Evolutionary conservation across 768 basidiomycete species (phyloP).

Genomic region (Gymnopilus dilepis): DNA sequence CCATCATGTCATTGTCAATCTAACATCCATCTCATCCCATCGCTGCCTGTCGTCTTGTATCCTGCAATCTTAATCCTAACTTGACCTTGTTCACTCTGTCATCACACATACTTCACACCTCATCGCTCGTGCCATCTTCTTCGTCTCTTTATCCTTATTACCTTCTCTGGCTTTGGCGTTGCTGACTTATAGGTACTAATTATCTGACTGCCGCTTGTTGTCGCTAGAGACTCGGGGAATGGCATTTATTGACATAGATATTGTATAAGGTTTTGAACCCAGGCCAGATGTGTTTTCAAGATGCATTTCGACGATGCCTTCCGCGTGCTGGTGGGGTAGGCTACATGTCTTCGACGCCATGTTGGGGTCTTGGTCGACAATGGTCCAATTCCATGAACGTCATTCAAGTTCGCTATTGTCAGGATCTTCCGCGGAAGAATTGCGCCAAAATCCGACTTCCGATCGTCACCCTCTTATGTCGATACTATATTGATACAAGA

Average conservation of each 20-base stretch:
- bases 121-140: neutral
- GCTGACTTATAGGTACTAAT: slow-evolving; percentile 6
- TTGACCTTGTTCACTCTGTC: neutral
- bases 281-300: neutral
- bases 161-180: neutral
- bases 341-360: too few relatives aligned
- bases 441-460: too few relatives aligned
- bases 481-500: too few relatives aligned
- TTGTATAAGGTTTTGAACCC: too few relatives aligned
- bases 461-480: too few relatives aligned
- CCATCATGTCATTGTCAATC: slow-evolving; percentile 9
- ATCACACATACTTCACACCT: slow-evolving; percentile 5
- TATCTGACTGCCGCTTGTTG: neutral
- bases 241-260: neutral
- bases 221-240: neutral
- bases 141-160: slow-evolving; percentile 5
- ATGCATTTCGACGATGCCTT: neutral
- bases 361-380: too few relatives aligned
- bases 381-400: too few relatives aligned
- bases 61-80: neutral
- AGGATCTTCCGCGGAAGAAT: too few relatives aligned
- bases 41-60: slow-evolving; percentile 4
- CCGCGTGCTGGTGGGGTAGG: too few relatives aligned
- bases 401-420: too few relatives aligned
- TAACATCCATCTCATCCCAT: slow-evolving; percentile 12